Conservation (phyloP, 805 yeast species). For the Priceomyces castillae region DNA sequence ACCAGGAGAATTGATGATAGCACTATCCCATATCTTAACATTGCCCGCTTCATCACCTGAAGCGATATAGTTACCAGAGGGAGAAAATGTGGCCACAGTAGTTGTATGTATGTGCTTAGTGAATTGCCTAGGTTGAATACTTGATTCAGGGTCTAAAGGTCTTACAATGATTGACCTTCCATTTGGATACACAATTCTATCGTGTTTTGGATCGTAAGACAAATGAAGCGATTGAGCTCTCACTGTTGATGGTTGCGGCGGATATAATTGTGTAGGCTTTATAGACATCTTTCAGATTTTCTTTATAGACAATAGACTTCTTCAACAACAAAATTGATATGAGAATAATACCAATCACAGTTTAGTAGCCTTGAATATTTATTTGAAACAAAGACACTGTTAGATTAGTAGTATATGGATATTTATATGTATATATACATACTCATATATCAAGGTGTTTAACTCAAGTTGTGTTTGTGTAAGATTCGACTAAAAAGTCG, state of each 20-base stretch:
- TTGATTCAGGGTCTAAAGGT: slow-evolving; percentile 53
- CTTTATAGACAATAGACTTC: too few species aligned
- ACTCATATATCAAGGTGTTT: neutral
- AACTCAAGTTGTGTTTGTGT: neutral
- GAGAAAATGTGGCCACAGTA: slow-evolving; percentile 83
- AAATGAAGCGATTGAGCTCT: slow-evolving; percentile 70
- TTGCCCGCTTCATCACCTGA: slow-evolving; percentile 91
- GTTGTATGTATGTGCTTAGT: slow-evolving; percentile 67
- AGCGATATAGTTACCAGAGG: slow-evolving; percentile 86
- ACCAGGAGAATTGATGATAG: slow-evolving; percentile 32
- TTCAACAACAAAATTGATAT: too few species aligned
- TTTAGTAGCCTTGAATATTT: too few species aligned
- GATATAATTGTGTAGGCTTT: slow-evolving; percentile 38
- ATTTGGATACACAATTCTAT: slow-evolving; percentile 74
- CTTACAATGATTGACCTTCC: slow-evolving; percentile 79
- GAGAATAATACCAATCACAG: too few species aligned
- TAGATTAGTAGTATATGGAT: too few species aligned
- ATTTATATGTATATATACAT: too few species aligned
- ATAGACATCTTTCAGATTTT: too few species aligned
- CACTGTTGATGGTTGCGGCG: slow-evolving; percentile 79
- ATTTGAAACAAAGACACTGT: too few species aligned
- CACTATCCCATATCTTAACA: slow-evolving; percentile 80
- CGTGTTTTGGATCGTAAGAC: slow-evolving; percentile 67
- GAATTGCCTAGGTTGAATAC: slow-evolving; percentile 56
- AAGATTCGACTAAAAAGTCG: neutral